A percentile compares a stretch with the other conserved stretches of the same genome.
Conservation (phyloP, 2,329 filamentous ascomycete species). For the Leptographium wingfieldii region DNA sequence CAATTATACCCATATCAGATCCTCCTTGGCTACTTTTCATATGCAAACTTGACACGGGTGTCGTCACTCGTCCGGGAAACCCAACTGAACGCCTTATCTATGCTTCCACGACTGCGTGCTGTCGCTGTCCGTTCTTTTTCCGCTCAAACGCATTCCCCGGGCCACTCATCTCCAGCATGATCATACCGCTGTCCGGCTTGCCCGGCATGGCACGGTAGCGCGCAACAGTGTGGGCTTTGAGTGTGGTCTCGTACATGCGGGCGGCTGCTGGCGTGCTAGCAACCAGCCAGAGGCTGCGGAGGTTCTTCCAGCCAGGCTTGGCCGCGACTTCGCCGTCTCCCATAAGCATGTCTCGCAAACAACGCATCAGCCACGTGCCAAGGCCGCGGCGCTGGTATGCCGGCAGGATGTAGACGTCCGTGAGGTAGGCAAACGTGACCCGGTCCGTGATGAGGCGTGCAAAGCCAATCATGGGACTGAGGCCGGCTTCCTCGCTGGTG, state of each 20-base stretch:
- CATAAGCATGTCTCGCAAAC: constrained; percentile 40
- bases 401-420: constrained; percentile 53
- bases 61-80: too few species aligned
- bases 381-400: constrained; percentile 49
- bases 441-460: constrained; percentile 57
- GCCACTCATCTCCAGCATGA: constrained; percentile 28
- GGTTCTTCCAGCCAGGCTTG: constrained; percentile 32
- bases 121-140: neutral
- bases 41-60: neutral
- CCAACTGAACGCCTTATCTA: neutral
- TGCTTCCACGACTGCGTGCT: neutral
- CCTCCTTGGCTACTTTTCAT: neutral
- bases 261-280: constrained; percentile 23
- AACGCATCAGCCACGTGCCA: constrained; percentile 51
- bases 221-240: constrained; percentile 25
- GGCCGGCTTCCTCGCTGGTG: neutral
- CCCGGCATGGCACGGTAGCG: constrained; percentile 8
- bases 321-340: constrained; percentile 2
- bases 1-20: neutral
- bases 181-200: constrained; percentile 8
- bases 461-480: constrained; percentile 34
- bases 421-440: constrained; percentile 55
- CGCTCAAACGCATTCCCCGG: constrained; percentile 11
- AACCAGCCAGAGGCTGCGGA: constrained; percentile 47
- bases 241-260: constrained; percentile 33